Percentiles rank a stretch among this genome's conserved stretches.
Conservation (phyloP, 768 basidiomycete species). For the Tylopilus felleus region DNA sequence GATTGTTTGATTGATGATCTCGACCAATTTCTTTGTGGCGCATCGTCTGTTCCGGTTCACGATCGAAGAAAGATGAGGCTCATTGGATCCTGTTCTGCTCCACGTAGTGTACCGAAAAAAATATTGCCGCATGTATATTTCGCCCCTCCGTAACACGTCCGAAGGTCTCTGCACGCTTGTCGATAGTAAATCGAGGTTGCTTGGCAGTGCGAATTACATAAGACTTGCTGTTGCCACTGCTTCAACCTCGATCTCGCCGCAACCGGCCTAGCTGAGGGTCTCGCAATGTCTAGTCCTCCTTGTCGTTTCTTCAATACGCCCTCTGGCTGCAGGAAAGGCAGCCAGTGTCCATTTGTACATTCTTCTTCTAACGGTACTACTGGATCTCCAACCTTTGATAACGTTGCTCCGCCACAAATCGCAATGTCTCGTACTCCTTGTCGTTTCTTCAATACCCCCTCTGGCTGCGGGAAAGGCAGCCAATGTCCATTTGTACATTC, state of each 20-base stretch:
- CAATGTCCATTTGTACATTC: slow-evolving; percentile 38
- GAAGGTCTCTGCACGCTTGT: no score
- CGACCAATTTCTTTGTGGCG: no score
- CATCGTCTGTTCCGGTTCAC: no score
- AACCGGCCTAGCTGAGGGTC: neutral
- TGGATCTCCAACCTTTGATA: slow-evolving; percentile 4
- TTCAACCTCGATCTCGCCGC: no score
- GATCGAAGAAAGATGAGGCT: no score
- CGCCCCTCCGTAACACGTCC: no score
- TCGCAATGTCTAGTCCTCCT: slow-evolving; percentile 24
- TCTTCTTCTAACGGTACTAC: slow-evolving; percentile 4
- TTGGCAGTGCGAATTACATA: neutral
- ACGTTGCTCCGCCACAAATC: neutral
- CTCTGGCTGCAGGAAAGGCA: slow-evolving; percentile 46
- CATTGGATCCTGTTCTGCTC: no score
- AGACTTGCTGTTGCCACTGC: neutral
- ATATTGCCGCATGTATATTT: no score
- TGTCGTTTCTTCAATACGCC: slow-evolving; percentile 43
- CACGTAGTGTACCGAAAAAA: no score
- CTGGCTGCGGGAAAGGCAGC: slow-evolving; percentile 46
- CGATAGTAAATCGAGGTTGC: neutral
- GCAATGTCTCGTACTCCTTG: slow-evolving; percentile 34
- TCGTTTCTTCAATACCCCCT: slow-evolving; percentile 38
- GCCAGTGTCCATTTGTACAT: slow-evolving; percentile 37
- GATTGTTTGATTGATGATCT: no score